Evolutionary conservation across 441 rosid species (phyloP).

Genomic region (Isatis lusitanica): DNA sequence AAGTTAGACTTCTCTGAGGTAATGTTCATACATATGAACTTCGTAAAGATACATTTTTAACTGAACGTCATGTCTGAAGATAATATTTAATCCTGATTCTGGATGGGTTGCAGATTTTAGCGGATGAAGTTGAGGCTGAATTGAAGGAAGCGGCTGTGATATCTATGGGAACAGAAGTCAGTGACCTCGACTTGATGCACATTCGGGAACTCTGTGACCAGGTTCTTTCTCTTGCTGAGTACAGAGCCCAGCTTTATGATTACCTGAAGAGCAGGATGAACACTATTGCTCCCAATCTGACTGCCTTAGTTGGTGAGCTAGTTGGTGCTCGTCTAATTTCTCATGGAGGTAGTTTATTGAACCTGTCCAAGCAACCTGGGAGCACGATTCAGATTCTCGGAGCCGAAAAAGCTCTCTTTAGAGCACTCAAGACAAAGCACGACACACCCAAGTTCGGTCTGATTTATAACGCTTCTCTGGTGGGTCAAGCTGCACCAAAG

Average conservation of each 20-base stretch:
- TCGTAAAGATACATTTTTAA: background rate
- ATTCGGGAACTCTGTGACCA: constrained; percentile 87
- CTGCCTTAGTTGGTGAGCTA: constrained; percentile 94
- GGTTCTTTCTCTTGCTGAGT: constrained; percentile 81
- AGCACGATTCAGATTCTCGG: constrained; percentile 95
- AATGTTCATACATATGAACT: background rate
- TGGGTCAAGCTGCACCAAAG: constrained; percentile 88
- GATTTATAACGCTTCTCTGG: constrained; percentile 84
- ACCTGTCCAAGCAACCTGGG: constrained; percentile 94
- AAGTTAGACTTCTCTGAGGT: constrained; percentile 93
- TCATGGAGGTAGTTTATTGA: constrained; percentile 89
- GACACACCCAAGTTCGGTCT: constrained; percentile 90
- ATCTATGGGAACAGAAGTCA: constrained; percentile 95
- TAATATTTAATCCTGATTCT: background rate
- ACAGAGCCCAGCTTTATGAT: constrained; percentile 90
- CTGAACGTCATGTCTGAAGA: background rate
- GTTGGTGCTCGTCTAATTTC: constrained; percentile 95
- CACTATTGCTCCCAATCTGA: constrained; percentile 86
- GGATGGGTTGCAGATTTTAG: constrained; percentile 46
- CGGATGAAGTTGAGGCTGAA: constrained; percentile 74
- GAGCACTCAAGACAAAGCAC: constrained; percentile 93
- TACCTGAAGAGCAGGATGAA: constrained; percentile 90
- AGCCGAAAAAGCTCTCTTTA: constrained; percentile 90
- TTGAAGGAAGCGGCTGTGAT: constrained; percentile 82
- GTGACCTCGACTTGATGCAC: constrained; percentile 72